phyloP scores from a whole-genome alignment of 2,329 filamentous ascomycete genomes.

The Thelonectria discophora region DNA sequence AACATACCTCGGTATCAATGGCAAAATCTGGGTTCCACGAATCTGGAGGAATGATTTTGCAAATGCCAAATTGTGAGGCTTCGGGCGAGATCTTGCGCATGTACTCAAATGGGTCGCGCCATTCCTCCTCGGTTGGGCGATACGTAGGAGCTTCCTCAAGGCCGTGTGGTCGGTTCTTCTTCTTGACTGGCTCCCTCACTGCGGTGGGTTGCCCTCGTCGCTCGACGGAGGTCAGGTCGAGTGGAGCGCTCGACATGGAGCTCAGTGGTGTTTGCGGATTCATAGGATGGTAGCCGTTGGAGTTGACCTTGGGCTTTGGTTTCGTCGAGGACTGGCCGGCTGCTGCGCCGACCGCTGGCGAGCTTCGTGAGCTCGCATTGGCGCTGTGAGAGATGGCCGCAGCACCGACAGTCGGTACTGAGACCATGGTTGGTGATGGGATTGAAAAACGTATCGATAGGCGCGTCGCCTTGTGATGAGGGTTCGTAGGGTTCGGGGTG shows the following conservation, averaged over 20 bases:
- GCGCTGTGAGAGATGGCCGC: constrained; percentile 52
- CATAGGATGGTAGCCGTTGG: constrained; percentile 62
- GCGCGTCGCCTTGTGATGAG: constrained; percentile 17
- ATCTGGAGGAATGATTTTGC: constrained; percentile 94
- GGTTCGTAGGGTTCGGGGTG: constrained; percentile 28
- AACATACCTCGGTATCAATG: constrained; percentile 88
- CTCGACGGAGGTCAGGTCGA: constrained; percentile 91
- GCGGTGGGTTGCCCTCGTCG: constrained; percentile 84
- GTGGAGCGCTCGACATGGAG: constrained; percentile 65
- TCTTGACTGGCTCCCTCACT: constrained; percentile 78
- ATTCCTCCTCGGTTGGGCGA: constrained; percentile 90
- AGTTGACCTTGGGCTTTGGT: constrained; percentile 62
- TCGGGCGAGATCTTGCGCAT: constrained; percentile 91
- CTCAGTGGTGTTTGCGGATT: constrained; percentile 63
- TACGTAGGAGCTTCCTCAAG: constrained; percentile 92
- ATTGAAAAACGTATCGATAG: constrained; percentile 13
- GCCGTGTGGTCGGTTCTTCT: constrained; percentile 81
- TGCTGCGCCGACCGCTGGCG: constrained; percentile 55
- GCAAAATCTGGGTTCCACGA: constrained; percentile 95
- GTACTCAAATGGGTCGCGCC: constrained; percentile 92
- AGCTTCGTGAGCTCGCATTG: constrained; percentile 62
- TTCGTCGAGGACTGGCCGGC: constrained; percentile 52
- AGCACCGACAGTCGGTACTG: constrained; percentile 51
- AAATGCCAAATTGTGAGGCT: constrained; percentile 87
- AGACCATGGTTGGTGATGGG: constrained; percentile 48